Evolutionary conservation across 257 asterid species (phyloP).

Genomic region (Jaltomata sinuosa): DNA sequence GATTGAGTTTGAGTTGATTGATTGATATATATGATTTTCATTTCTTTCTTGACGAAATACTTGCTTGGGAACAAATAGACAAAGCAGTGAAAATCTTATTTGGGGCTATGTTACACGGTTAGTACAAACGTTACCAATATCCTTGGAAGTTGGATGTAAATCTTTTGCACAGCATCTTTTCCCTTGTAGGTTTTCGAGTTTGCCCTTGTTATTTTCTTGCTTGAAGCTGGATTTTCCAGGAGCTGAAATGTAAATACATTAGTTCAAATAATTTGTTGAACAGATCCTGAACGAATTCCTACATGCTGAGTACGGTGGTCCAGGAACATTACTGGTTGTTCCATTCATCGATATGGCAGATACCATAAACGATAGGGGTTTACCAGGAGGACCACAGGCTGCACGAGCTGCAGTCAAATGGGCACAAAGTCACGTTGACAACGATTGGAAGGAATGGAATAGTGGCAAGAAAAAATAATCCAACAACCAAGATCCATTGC

Average conservation of each 20-base stretch:
- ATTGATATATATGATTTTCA: background rate
- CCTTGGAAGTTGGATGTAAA: background rate
- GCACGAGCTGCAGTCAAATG: constrained; percentile 88
- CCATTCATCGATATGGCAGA: constrained; percentile 93
- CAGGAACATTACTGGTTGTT: constrained; percentile 71
- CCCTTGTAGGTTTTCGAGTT: background rate
- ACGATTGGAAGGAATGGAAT: constrained; percentile 84
- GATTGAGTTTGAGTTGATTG: background rate
- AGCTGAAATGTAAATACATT: background rate
- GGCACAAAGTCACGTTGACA: constrained; percentile 76
- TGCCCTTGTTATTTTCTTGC: background rate
- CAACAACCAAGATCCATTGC: background rate
- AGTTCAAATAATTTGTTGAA: background rate
- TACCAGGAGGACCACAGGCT: constrained; percentile 94
- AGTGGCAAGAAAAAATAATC: constrained; percentile 3
- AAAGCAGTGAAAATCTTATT: background rate
- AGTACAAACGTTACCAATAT: background rate
- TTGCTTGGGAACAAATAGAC: background rate
- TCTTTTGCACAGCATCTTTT: background rate
- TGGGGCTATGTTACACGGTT: background rate
- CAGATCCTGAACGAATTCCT: constrained; percentile 70
- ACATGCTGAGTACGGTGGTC: constrained; percentile 86
- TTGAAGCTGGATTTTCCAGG: background rate
- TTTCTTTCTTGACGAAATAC: background rate
- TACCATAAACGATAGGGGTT: constrained; percentile 63